These are phyloP conservation scores for Phlebiopsis flavidoalba DNA, from an alignment of 768 basidiomycete genomes.

Conservation along the genomic window DNA sequence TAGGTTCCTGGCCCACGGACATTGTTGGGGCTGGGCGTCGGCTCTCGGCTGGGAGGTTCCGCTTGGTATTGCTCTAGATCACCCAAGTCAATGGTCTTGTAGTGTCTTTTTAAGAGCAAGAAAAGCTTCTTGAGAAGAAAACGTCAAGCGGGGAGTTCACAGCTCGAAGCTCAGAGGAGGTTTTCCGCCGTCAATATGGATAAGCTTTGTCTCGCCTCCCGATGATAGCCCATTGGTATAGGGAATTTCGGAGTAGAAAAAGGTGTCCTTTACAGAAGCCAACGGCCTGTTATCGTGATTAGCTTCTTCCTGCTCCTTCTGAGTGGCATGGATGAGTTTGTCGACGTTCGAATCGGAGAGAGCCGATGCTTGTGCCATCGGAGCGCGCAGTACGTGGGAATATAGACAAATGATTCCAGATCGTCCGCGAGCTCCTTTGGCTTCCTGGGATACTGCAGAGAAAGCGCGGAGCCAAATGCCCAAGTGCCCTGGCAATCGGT, in stretches of 20 bases:
- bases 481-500: constrained; percentile 15
- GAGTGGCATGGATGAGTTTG: background rate
- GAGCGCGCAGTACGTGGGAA: background rate
- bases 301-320: background rate
- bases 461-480: constrained; percentile 14
- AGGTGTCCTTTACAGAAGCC: background rate
- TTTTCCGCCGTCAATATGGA: background rate
- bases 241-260: background rate
- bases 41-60: background rate
- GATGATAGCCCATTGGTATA: background rate
- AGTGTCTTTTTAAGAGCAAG: background rate
- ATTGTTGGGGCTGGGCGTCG: background rate
- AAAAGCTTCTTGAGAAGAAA: background rate
- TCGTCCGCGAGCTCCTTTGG: constrained; percentile 11
- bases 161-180: background rate
- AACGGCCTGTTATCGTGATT: background rate
- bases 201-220: background rate
- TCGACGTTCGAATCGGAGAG: background rate
- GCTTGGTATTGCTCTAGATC: background rate
- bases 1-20: background rate
- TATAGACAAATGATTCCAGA: constrained; percentile 17
- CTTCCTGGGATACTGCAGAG: constrained; percentile 5
- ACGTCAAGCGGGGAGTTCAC: background rate
- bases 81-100: background rate
- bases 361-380: background rate